These are phyloP conservation scores for Ustilago sp. DNA, from an alignment of 1,284 basidiomycete genomes.

Conservation along the genomic window DNA sequence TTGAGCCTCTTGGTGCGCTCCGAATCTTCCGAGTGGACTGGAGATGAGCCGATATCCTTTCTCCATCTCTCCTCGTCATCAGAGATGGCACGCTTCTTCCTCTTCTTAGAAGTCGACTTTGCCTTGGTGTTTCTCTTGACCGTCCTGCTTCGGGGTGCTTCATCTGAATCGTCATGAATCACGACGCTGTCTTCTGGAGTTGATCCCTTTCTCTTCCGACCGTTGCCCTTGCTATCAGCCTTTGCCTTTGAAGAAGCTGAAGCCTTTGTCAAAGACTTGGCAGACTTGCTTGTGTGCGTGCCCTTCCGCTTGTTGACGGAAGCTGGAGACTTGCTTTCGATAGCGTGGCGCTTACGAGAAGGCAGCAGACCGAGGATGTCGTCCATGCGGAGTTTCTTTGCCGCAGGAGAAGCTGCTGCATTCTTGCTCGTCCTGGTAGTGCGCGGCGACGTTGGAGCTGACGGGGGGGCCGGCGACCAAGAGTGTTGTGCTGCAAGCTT, in stretches of 20 bases:
- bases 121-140: not conserved
- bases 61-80: conserved; percentile 15
- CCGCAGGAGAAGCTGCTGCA: conserved; percentile 1
- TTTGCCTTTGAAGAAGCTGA: conserved; percentile 3
- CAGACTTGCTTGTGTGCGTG: conserved; percentile 10
- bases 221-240: not conserved
- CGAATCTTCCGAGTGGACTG: conserved; percentile 33
- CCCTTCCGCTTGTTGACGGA: conserved; percentile 5
- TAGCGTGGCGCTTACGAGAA: conserved; percentile 4
- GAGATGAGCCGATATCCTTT: conserved; percentile 15
- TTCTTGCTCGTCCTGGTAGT: conserved; percentile 7
- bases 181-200: not conserved
- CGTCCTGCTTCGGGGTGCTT: not conserved
- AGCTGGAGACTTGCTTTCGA: not conserved
- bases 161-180: conserved; percentile 6
- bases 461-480: conserved; percentile 18
- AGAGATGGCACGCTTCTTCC: conserved; percentile 9
- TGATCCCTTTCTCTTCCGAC: not conserved
- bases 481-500: conserved; percentile 12
- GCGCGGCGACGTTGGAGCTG: conserved; percentile 13
- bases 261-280: not conserved
- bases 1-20: conserved; percentile 33
- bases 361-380: conserved; percentile 27
- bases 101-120: conserved; percentile 6
- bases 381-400: conserved; percentile 28